A percentile compares a stretch with the other conserved stretches of the same genome.
phyloP scores from a whole-genome alignment of 2,329 filamentous ascomycete species.

The Colletotrichum paranaense region DNA sequence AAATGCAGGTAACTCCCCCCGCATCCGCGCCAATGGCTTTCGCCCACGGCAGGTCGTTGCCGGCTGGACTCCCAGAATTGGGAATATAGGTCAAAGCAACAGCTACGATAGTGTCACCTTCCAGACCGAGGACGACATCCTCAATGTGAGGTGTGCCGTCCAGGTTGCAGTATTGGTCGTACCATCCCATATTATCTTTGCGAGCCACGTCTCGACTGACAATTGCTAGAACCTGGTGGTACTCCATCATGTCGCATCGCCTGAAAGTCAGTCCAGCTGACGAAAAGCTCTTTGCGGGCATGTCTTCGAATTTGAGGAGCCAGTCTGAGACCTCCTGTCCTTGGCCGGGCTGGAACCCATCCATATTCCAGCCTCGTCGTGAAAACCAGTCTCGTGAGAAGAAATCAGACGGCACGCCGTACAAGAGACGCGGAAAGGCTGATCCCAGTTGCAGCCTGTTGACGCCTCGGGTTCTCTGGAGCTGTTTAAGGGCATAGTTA shows the following conservation, averaged over 20 bases:
- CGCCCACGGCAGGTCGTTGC: conserved; percentile 67
- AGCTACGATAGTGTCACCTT: conserved; percentile 61
- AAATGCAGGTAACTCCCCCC: conserved; percentile 71
- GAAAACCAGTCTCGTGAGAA: conserved; percentile 63
- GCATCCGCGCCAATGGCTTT: conserved; percentile 60
- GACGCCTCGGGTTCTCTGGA: conserved; percentile 63
- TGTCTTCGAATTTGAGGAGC: conserved; percentile 63
- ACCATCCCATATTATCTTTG: conserved; percentile 66
- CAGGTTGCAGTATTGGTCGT: conserved; percentile 67
- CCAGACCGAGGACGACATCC: conserved; percentile 66
- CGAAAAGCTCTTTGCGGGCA: conserved; percentile 53
- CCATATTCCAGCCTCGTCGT: conserved; percentile 63
- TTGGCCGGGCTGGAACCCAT: conserved; percentile 47
- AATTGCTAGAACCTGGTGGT: conserved; percentile 59
- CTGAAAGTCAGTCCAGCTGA: conserved; percentile 56
- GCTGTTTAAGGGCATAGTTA: conserved; percentile 59
- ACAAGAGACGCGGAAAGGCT: conserved; percentile 68
- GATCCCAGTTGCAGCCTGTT: conserved; percentile 66
- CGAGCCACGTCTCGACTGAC: conserved; percentile 59
- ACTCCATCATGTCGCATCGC: conserved; percentile 58
- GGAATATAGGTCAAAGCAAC: conserved; percentile 66
- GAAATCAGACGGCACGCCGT: conserved; percentile 60
- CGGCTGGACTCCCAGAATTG: conserved; percentile 56
- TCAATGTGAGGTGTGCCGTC: conserved; percentile 58
- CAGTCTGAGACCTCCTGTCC: conserved; percentile 65